These are phyloP conservation scores for Petunia secreta DNA, from an alignment of 257 asterid genomes.

Conservation along the genomic window DNA sequence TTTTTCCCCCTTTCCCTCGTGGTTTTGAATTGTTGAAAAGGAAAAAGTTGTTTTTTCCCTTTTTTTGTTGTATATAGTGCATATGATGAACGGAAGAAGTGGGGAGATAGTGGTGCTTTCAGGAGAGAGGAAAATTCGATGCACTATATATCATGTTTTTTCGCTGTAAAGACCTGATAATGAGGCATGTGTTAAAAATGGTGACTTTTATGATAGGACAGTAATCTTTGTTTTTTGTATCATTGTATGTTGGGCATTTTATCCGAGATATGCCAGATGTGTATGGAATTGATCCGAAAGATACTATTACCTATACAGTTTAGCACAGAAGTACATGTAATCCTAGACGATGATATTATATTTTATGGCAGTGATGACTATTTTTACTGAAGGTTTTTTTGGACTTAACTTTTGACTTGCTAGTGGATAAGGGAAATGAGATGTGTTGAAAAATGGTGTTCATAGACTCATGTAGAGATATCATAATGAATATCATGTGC, in stretches of 20 bases:
- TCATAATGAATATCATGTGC: background rate
- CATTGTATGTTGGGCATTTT: background rate
- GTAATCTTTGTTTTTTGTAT: background rate
- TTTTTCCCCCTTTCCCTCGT: background rate
- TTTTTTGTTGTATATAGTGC: background rate
- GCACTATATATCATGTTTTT: background rate
- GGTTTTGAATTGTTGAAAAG: background rate
- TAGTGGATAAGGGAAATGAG: background rate
- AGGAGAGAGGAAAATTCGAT: background rate
- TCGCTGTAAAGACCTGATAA: background rate
- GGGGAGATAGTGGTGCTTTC: background rate
- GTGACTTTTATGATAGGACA: background rate
- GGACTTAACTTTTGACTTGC: constrained; percentile 11
- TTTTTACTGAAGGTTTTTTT: background rate
- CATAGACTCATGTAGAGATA: background rate
- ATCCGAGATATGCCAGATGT: background rate
- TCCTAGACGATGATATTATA: background rate
- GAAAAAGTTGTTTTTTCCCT: background rate
- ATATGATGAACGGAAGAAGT: constrained; percentile 5
- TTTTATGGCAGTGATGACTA: background rate
- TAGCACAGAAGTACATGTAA: background rate
- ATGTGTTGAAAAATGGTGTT: background rate
- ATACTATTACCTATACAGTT: background rate
- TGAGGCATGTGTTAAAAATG: background rate
- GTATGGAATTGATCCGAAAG: background rate